Evolutionary conservation across 345 rosid genomes (phyloP), one percentile per base, ranked within the genome.

Genomic region (Rhodamnia argentea): DNA sequence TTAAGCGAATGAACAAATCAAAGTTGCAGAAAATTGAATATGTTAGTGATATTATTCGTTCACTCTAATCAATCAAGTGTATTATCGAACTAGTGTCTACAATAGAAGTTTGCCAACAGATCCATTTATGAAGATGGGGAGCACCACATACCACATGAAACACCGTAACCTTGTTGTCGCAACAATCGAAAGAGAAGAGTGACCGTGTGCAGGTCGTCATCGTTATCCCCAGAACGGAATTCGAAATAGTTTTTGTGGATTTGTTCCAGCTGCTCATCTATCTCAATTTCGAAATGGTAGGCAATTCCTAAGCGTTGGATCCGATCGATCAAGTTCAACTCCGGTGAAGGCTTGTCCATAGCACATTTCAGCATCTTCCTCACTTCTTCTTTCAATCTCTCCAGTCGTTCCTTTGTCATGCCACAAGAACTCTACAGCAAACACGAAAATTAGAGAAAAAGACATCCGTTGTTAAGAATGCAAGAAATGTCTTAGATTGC

Each of bases 291-390:
- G 13, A 84, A 84, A 50, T 44, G 75, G 51, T 84, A 59, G 75
- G 85, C 27, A n/a, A 84, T 59, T 29, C n/a, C 85, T 27, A 84
- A 58, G 29, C 56, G 81, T 84, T 84, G 85, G 50, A 84, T 84
- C 5, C 5, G 42, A 40, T 40, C 42, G 42, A 40, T 40, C 78
- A 84, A 11, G 26, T 56, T 42, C 26, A 83, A 27, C 40, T 15
- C 57, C 57, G 42, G 18, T 1, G 10, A 9, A 37, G 75, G 51
- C 74, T 20, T 13, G 14, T 52, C 20, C 55, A 52, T 52, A 15
- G 55, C 55, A 13, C 20, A 1, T 15, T 16, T 52, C 55, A 52
- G 14, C 55, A 52, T 53, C 55, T 14, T 4, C 11, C 20, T 53
- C 55, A 53, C 55, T 53, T 53, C 55, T 53, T 53, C 42, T 40